Conservation (phyloP, 345 rosid species). For the Bruguiera sexangula region DNA sequence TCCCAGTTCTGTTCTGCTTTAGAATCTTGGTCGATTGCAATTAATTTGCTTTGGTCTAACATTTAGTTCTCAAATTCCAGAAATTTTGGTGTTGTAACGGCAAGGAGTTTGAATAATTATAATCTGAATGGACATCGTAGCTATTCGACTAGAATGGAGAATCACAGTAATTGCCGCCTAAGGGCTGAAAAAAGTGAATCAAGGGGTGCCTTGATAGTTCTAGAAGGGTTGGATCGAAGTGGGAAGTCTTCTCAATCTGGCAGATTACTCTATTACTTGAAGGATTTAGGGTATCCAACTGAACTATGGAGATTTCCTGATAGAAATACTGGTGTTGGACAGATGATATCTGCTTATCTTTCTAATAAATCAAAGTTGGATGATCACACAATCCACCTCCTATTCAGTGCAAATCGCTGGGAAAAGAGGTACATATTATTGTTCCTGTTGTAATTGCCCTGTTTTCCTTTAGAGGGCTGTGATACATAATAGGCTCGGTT, state of each 20-base stretch:
- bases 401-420: conserved; percentile 94
- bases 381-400: conserved; percentile 85
- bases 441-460: background rate
- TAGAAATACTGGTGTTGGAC: conserved; percentile 71
- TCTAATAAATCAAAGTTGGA: conserved; percentile 69
- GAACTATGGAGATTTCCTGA: conserved; percentile 90
- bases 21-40: no score
- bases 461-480: no score
- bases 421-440: conserved; percentile 57
- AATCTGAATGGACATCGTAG: conserved; percentile 24
- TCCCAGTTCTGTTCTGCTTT: no score
- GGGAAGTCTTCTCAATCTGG: conserved; percentile 77
- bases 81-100: conserved; percentile 33
- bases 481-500: no score
- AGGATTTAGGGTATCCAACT: conserved; percentile 48
- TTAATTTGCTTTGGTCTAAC: no score
- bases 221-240: conserved; percentile 92
- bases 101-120: conserved; percentile 30
- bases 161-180: conserved; percentile 12
- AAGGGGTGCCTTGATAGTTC: conserved; percentile 83
- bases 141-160: conserved; percentile 47
- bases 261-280: conserved; percentile 57
- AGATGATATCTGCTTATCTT: conserved; percentile 84
- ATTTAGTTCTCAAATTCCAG: conserved; percentile 15
- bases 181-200: conserved; percentile 28